Conservation (phyloP, 1,139 yeast species). For the Yamadazyma songkhlaensis region DNA sequence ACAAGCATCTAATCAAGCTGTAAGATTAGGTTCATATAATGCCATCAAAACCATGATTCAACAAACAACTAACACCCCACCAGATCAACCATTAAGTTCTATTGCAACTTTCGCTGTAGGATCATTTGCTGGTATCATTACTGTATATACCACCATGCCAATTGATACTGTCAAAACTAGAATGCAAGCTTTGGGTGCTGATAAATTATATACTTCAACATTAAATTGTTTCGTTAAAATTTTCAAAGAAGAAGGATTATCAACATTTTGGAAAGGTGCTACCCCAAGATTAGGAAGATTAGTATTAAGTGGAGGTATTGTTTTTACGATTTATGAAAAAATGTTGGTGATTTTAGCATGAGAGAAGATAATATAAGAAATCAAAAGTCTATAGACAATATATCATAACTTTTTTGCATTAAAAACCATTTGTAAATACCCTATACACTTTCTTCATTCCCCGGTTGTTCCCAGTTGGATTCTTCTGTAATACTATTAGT, state of each 20-base stretch:
- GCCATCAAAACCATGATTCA: constrained; percentile 82
- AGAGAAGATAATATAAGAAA: background rate
- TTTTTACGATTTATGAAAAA: constrained; percentile 90
- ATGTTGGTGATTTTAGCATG: constrained; percentile 57
- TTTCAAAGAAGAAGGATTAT: constrained; percentile 84
- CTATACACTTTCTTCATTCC: background rate
- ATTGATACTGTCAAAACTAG: constrained; percentile 96
- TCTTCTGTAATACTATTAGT: constrained; percentile 1
- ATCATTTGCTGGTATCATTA: constrained; percentile 87
- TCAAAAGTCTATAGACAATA: too few relatives aligned
- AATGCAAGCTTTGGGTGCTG: constrained; percentile 92
- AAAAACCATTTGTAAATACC: background rate
- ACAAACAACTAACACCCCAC: constrained; percentile 60
- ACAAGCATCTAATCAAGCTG: constrained; percentile 95
- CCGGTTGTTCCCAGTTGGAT: constrained; percentile 4
- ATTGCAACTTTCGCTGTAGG: constrained; percentile 86
- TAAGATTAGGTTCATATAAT: constrained; percentile 89
- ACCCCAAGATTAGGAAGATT: constrained; percentile 94
- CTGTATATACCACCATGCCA: constrained; percentile 97
- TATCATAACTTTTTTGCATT: background rate
- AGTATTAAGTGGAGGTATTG: constrained; percentile 92
- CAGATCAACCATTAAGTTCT: constrained; percentile 74
- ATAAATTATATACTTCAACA: constrained; percentile 67
- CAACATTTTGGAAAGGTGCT: constrained; percentile 97
- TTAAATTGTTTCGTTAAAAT: constrained; percentile 77